A percentile compares a stretch with the other conserved stretches of the same genome.
phyloP scores from a whole-genome alignment of 2,329 filamentous ascomycete species.

The Fusarium setosum region DNA sequence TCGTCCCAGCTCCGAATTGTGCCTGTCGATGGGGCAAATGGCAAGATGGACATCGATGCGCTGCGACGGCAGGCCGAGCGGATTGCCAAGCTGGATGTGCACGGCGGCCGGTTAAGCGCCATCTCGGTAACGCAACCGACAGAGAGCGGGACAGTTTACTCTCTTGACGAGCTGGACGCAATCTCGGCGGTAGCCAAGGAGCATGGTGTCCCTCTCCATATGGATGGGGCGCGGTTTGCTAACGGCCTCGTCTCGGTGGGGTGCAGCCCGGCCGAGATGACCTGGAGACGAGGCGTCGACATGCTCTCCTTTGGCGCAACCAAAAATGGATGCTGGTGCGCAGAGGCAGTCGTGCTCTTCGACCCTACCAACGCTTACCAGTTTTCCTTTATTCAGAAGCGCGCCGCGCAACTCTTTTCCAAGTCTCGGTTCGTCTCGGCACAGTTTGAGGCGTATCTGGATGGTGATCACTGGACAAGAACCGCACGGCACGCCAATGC shows the following conservation, averaged over 20 bases:
- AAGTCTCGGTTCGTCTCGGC: not conserved
- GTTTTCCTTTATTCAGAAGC: not conserved
- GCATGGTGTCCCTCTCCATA: not conserved
- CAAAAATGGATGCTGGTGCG: not conserved
- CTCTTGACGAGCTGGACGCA: not conserved
- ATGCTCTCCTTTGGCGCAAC: not conserved
- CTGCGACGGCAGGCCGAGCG: not conserved
- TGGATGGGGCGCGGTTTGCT: not conserved
- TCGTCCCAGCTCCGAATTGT: not conserved
- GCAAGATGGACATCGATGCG: not conserved
- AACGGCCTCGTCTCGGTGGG: not conserved
- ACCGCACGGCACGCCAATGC: not conserved
- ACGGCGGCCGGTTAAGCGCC: not conserved
- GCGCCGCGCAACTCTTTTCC: not conserved
- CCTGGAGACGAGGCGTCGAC: not conserved
- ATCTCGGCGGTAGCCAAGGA: not conserved
- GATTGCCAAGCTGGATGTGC: not conserved
- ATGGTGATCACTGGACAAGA: not conserved
- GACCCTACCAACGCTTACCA: not conserved
- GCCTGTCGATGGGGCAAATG: not conserved
- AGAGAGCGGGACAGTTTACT: conserved; percentile 3
- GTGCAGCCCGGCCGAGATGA: not conserved
- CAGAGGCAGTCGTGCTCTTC: not conserved
- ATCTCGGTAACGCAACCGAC: not conserved
- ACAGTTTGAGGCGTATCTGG: not conserved